Percentiles rank a stretch among this genome's conserved stretches.
Conservation (phyloP, 164 flowering plant genomes). For the Magnolia officinalis region DNA sequence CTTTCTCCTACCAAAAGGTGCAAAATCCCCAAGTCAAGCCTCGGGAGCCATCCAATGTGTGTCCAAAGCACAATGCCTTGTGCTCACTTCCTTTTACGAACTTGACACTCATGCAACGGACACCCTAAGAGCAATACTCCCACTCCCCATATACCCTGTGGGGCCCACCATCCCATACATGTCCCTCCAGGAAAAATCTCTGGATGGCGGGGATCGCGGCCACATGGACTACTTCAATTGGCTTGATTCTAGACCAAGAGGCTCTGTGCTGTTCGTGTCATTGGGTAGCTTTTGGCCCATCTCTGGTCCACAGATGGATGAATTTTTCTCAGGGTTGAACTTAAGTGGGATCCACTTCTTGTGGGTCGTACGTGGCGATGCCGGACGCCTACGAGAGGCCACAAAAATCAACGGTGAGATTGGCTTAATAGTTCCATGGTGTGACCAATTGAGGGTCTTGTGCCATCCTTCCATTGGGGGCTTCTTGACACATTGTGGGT, state of each 20-base stretch:
- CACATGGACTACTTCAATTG: conserved; percentile 24
- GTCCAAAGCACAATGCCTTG: conserved; percentile 39
- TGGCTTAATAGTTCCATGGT: conserved; percentile 61
- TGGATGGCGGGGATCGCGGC: not conserved
- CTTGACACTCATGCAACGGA: conserved; percentile 41
- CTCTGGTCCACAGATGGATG: conserved; percentile 35
- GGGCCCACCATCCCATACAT: conserved; percentile 48
- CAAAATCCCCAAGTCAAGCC: not conserved
- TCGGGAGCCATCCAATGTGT: conserved; percentile 12
- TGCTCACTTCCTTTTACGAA: conserved; percentile 41
- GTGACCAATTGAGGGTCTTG: conserved; percentile 62
- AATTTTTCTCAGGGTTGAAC: conserved; percentile 28
- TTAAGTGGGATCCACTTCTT: conserved; percentile 33
- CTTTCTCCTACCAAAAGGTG: not conserved
- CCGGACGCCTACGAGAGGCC: conserved; percentile 17
- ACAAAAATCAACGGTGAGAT: conserved; percentile 12
- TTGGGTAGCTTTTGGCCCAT: conserved; percentile 38
- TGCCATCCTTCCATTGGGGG: conserved; percentile 60
- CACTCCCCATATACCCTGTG: conserved; percentile 34
- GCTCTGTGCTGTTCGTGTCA: conserved; percentile 42
- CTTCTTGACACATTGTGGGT: conserved; percentile 70
- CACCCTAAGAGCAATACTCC: conserved; percentile 22
- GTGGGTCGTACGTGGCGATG: conserved; percentile 45
- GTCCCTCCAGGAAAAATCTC: not conserved
- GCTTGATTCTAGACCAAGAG: conserved; percentile 38